Conservation (phyloP, 371 early-diverging fungal species). For the Mortierella sp. region DNA sequence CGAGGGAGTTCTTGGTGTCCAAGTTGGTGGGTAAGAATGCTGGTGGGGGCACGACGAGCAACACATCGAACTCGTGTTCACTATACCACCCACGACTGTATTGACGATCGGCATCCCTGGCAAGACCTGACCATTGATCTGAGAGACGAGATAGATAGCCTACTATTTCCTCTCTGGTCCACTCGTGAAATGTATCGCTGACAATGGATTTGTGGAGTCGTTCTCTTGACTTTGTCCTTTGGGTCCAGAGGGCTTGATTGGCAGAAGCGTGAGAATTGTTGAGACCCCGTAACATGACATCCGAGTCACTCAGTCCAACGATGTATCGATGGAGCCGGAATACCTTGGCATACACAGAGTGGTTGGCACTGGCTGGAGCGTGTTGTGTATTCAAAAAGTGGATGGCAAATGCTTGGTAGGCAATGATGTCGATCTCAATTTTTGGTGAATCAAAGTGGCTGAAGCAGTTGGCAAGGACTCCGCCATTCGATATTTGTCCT, state of each 20-base stretch:
- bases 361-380: slow-evolving; percentile 55
- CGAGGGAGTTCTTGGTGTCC: slow-evolving; percentile 50
- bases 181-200: slow-evolving; percentile 3
- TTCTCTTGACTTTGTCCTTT: slow-evolving; percentile 35
- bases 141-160: slow-evolving; percentile 39
- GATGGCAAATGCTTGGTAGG: slow-evolving; percentile 70
- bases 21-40: slow-evolving; percentile 40
- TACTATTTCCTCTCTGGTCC: slow-evolving; percentile 22
- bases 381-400: slow-evolving; percentile 63
- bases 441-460: slow-evolving; percentile 57
- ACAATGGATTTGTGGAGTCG: slow-evolving; percentile 8
- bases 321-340: slow-evolving; percentile 72
- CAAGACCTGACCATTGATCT: slow-evolving; percentile 50
- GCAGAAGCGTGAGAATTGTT: slow-evolving; percentile 46
- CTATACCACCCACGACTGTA: slow-evolving; percentile 66
- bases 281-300: slow-evolving; percentile 67
- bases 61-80: slow-evolving; percentile 56
- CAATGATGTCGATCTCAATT: slow-evolving; percentile 71
- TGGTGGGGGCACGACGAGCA: slow-evolving; percentile 45
- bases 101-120: slow-evolving; percentile 43
- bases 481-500: slow-evolving; percentile 50
- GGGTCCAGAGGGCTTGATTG: slow-evolving; percentile 44
- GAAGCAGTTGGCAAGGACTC: slow-evolving; percentile 24
- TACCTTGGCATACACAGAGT: slow-evolving; percentile 72
- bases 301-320: slow-evolving; percentile 73